phyloP scores from a whole-genome alignment of 2,329 filamentous ascomycete genomes.

The Epichloe coenophiala region DNA sequence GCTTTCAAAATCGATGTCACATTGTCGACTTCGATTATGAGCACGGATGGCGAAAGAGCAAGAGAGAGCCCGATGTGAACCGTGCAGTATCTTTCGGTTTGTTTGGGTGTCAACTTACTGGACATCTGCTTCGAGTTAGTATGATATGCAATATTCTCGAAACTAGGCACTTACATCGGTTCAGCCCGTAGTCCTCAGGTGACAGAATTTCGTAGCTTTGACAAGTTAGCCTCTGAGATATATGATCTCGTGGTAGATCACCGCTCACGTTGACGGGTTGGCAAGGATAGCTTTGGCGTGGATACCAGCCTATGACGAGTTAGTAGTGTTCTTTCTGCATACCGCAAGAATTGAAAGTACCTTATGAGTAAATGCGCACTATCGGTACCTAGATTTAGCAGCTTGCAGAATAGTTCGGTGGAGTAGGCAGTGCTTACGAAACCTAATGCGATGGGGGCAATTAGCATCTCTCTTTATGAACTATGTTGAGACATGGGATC shows the following conservation, averaged over 20 bases:
- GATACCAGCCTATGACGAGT: constrained; percentile 15
- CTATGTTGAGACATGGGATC: neutral
- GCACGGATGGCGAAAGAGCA: neutral
- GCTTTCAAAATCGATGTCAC: too few species aligned
- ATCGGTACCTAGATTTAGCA: neutral
- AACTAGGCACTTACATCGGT: constrained; percentile 1
- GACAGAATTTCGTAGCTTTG: constrained; percentile 79
- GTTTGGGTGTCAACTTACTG: neutral
- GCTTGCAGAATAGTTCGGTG: neutral
- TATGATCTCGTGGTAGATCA: neutral
- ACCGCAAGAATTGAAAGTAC: neutral
- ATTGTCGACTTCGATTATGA: neutral
- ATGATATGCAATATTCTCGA: neutral
- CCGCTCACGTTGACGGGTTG: constrained; percentile 1
- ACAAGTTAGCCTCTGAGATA: neutral
- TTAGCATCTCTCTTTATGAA: neutral
- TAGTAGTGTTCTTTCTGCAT: neutral
- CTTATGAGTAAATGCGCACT: constrained; percentile 2
- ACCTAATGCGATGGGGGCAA: neutral
- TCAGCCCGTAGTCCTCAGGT: constrained; percentile 44
- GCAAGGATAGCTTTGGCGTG: constrained; percentile 17
- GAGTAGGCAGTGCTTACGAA: neutral
- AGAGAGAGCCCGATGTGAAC: neutral
- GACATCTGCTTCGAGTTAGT: constrained; percentile 1
- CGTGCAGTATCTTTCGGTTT: neutral